Percentiles rank a stretch among this genome's conserved stretches.
Conservation (phyloP, 2,329 filamentous ascomycete genomes). For the Fusarium chlamydosporum region DNA sequence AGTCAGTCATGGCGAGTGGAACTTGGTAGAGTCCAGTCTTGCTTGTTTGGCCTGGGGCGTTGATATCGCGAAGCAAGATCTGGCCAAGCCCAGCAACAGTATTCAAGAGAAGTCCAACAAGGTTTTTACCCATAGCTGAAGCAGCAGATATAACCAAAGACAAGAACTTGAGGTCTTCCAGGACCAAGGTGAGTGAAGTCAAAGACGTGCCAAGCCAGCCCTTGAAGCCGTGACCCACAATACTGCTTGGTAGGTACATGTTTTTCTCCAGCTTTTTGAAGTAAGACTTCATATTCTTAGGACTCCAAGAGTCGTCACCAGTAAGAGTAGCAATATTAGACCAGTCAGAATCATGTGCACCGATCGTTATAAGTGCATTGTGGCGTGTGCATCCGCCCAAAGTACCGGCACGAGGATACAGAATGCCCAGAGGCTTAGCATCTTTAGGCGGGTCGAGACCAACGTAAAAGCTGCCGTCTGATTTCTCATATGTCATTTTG, state of each 20-base stretch:
- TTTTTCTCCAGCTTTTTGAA: constrained; percentile 61
- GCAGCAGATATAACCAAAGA: constrained; percentile 49
- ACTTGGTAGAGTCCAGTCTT: constrained; percentile 66
- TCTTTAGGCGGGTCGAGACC: constrained; percentile 55
- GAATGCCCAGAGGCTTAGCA: constrained; percentile 58
- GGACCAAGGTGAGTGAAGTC: constrained; percentile 36
- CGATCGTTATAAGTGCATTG: constrained; percentile 58
- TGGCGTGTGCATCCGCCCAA: constrained; percentile 59
- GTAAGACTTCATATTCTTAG: constrained; percentile 59
- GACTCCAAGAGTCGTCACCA: constrained; percentile 60
- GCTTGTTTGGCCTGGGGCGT: constrained; percentile 43
- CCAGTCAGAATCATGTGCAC: constrained; percentile 60
- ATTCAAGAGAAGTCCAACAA: constrained; percentile 16
- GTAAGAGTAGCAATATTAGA: constrained; percentile 58
- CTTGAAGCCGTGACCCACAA: constrained; percentile 59
- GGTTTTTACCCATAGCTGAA: constrained; percentile 48
- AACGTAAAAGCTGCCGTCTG: constrained; percentile 55
- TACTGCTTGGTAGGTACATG: constrained; percentile 57
- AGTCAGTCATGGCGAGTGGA: constrained; percentile 67
- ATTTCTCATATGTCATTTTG: constrained; percentile 59
- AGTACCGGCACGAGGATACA: constrained; percentile 62
- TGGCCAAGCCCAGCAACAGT: constrained; percentile 47
- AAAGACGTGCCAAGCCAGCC: constrained; percentile 55
- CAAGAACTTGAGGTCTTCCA: constrained; percentile 52
- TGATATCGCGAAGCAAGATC: constrained; percentile 50